phyloP scores from a whole-genome alignment of 2,329 filamentous ascomycete genomes.

The Ophiostoma triangulosporum region DNA sequence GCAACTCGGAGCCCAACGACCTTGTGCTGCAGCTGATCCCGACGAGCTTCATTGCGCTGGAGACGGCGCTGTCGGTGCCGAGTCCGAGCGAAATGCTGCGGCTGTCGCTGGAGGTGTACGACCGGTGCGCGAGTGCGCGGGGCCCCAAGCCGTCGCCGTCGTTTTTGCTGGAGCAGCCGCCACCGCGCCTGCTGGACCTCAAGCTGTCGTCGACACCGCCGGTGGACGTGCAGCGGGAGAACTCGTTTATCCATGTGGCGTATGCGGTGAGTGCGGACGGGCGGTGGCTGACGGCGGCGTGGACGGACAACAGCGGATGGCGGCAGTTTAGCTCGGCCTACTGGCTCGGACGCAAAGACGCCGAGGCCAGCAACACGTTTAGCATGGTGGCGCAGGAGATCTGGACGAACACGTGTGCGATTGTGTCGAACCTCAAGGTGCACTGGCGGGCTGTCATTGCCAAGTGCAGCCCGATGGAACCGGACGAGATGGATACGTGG shows the following conservation, averaged over 20 bases:
- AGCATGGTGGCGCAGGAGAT: slow-evolving; percentile 58
- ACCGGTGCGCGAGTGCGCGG: slow-evolving; percentile 51
- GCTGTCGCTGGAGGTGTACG: slow-evolving; percentile 63
- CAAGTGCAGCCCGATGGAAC: slow-evolving; percentile 55
- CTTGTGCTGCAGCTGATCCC: slow-evolving; percentile 69
- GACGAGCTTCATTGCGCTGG: slow-evolving; percentile 50
- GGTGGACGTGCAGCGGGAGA: slow-evolving; percentile 61
- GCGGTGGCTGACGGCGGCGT: slow-evolving; percentile 65
- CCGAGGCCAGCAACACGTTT: slow-evolving; percentile 37
- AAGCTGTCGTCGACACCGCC: slow-evolving; percentile 55
- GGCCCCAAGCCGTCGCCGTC: slow-evolving; percentile 51
- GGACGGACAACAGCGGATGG: slow-evolving; percentile 65
- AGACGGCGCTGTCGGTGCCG: slow-evolving; percentile 48
- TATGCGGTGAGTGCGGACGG: slow-evolving; percentile 65
- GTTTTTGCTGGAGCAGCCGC: slow-evolving; percentile 55
- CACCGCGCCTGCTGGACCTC: slow-evolving; percentile 63
- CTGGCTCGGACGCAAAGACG: slow-evolving; percentile 49
- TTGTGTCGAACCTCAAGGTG: slow-evolving; percentile 55
- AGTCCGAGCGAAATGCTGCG: slow-evolving; percentile 44
- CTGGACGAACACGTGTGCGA: slow-evolving; percentile 63
- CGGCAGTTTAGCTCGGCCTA: slow-evolving; percentile 63
- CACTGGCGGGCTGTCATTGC: slow-evolving; percentile 68
- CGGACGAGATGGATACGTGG: slow-evolving; percentile 50
- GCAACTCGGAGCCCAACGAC: slow-evolving; percentile 38
- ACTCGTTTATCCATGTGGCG: slow-evolving; percentile 66